Conservation (phyloP, 2,329 filamentous ascomycete genomes). For the Trichoderma sp. region DNA sequence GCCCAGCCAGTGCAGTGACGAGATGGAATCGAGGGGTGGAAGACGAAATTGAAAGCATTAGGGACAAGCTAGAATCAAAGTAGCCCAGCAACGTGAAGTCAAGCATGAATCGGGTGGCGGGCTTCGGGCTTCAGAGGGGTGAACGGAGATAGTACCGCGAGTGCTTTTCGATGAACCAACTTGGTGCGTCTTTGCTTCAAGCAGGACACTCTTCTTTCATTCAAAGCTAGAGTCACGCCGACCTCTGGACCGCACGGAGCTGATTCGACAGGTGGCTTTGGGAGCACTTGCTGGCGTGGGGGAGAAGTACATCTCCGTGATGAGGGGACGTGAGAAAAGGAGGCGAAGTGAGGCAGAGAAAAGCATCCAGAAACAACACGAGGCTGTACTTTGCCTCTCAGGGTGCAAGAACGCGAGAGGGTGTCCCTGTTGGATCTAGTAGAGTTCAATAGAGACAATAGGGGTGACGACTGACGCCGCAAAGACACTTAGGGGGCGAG, state of each 20-base stretch:
- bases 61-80: slow-evolving; percentile 5
- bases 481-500: background rate
- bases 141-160: background rate
- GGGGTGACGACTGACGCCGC: slow-evolving; percentile 14
- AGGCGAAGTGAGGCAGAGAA: background rate
- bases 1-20: background rate
- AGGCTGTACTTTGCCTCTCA: background rate
- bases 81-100: background rate
- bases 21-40: background rate
- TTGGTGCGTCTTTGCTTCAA: background rate
- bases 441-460: slow-evolving; percentile 17
- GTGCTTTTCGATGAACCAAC: background rate
- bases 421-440: slow-evolving; percentile 2
- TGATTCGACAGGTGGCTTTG: background rate
- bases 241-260: background rate
- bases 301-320: background rate
- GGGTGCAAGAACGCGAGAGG: background rate
- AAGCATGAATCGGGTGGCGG: background rate
- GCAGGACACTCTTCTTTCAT: background rate
- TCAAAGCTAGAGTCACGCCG: background rate
- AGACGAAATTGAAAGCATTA: background rate
- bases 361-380: background rate
- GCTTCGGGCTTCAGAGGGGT: background rate
- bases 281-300: background rate
- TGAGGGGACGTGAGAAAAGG: background rate